Percentiles rank a stretch among this genome's conserved stretches.
phyloP scores from a whole-genome alignment of 202 grass and related monocot species.

The Setaria italica region DNA sequence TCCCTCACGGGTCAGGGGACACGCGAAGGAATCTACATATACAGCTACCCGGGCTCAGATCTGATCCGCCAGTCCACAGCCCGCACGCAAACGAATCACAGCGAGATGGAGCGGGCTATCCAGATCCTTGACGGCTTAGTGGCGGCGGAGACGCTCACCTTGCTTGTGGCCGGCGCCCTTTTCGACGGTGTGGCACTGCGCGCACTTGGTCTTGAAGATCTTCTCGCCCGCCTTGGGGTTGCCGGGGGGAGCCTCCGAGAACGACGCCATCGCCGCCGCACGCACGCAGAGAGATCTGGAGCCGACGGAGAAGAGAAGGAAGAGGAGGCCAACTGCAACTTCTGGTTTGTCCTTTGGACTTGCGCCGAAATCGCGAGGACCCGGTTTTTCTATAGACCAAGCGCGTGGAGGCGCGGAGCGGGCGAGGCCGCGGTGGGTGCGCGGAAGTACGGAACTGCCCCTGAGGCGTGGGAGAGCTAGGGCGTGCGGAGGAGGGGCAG shows the following conservation, averaged over 20 bases:
- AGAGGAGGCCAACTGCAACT: slow-evolving; percentile 27
- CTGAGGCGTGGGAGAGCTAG: fast-evolving
- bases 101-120: neutral
- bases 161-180: slow-evolving; percentile 79
- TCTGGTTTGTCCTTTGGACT: slow-evolving; percentile 13
- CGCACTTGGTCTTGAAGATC: slow-evolving; percentile 86
- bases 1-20: neutral
- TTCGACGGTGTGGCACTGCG: slow-evolving; percentile 79
- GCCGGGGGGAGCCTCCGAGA: slow-evolving; percentile 58
- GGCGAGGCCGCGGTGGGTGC: neutral
- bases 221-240: slow-evolving; percentile 56
- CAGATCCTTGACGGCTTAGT: neutral
- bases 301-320: neutral
- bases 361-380: slow-evolving; percentile 23
- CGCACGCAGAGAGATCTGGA: slow-evolving; percentile 12
- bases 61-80: neutral
- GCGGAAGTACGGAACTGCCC: slow-evolving; percentile 25
- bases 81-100: neutral
- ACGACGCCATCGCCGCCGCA: slow-evolving; percentile 58
- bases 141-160: slow-evolving; percentile 34
- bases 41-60: neutral
- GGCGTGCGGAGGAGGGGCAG: neutral
- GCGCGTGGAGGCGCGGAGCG: neutral
- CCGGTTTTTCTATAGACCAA: slow-evolving; percentile 30
- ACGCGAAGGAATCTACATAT: slow-evolving; percentile 1